Conservation (phyloP, 345 rosid genomes). For the Murraya koenigii region DNA sequence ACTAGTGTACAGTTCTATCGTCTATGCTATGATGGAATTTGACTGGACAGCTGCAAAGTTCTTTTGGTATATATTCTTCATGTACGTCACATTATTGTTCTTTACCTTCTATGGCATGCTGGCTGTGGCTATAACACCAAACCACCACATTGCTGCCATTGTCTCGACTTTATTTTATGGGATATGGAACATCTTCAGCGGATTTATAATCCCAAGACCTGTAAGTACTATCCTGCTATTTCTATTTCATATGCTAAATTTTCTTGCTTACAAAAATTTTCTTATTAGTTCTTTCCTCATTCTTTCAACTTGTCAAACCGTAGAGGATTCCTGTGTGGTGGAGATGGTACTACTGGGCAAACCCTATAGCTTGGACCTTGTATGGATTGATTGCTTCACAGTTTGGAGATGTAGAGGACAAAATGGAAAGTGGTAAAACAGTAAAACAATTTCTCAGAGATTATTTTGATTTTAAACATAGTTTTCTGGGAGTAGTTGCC, state of each 20-base stretch:
- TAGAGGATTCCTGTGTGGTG: conserved; percentile 55
- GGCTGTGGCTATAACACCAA: conserved; percentile 37
- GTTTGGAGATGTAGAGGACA: conserved; percentile 31
- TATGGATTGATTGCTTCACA: conserved; percentile 42
- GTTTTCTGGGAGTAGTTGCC: conserved; percentile 36
- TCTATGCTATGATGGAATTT: conserved; percentile 41
- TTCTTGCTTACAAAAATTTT: not conserved
- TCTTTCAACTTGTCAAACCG: not conserved
- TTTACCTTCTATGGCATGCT: conserved; percentile 52
- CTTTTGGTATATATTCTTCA: conserved; percentile 40
- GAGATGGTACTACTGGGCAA: conserved; percentile 52
- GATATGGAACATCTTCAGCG: conserved; percentile 40
- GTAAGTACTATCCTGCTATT: conserved; percentile 15
- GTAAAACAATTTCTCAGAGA: conserved; percentile 26
- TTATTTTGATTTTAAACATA: conserved; percentile 32
- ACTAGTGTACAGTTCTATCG: conserved; percentile 25
- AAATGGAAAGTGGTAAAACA: conserved; percentile 11
- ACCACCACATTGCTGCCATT: conserved; percentile 39
- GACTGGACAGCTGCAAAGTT: conserved; percentile 34
- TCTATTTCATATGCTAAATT: not conserved
- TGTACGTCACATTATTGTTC: conserved; percentile 41
- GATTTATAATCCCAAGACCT: conserved; percentile 36
- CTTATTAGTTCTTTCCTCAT: not conserved
- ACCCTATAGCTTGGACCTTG: conserved; percentile 43
- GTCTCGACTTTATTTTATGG: conserved; percentile 31